These are phyloP conservation scores for Saccharomycopsis vini DNA, from an alignment of 805 yeast species.

Conservation along the genomic window DNA sequence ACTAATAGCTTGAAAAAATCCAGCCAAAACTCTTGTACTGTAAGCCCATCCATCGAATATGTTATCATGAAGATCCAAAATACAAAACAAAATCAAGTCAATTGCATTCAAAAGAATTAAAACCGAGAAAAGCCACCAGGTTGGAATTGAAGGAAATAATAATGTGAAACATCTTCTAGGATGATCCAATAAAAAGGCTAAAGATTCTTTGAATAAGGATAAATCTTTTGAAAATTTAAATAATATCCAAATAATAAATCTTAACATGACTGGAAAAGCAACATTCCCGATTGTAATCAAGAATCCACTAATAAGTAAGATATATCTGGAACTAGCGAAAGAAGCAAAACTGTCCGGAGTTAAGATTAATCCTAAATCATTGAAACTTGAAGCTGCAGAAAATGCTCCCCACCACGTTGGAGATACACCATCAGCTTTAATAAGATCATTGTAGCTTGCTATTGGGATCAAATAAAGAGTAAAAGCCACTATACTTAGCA, in stretches of 20 bases:
- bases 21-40: slow-evolving; percentile 69
- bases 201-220: slow-evolving; percentile 59
- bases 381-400: slow-evolving; percentile 69
- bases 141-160: slow-evolving; percentile 83
- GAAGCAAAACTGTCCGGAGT: slow-evolving; percentile 73
- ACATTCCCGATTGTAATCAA: slow-evolving; percentile 89
- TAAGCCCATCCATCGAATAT: slow-evolving; percentile 46
- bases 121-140: slow-evolving; percentile 87
- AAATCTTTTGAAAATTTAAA: slow-evolving; percentile 55
- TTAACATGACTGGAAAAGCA: slow-evolving; percentile 78
- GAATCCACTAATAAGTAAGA: slow-evolving; percentile 52
- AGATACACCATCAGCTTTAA: slow-evolving; percentile 50
- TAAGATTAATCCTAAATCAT: slow-evolving; percentile 77
- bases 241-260: slow-evolving; percentile 76
- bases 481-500: slow-evolving; percentile 42
- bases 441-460: slow-evolving; percentile 32
- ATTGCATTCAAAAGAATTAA: slow-evolving; percentile 62
- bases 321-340: slow-evolving; percentile 56
- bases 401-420: slow-evolving; percentile 94
- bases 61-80: slow-evolving; percentile 56
- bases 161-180: slow-evolving; percentile 96
- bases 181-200: slow-evolving; percentile 83
- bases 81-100: slow-evolving; percentile 73
- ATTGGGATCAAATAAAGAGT: slow-evolving; percentile 52
- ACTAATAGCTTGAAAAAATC: slow-evolving; percentile 82